Evolutionary conservation across 345 rosid genomes (phyloP).

Genomic region (Bruguiera parviflora): DNA sequence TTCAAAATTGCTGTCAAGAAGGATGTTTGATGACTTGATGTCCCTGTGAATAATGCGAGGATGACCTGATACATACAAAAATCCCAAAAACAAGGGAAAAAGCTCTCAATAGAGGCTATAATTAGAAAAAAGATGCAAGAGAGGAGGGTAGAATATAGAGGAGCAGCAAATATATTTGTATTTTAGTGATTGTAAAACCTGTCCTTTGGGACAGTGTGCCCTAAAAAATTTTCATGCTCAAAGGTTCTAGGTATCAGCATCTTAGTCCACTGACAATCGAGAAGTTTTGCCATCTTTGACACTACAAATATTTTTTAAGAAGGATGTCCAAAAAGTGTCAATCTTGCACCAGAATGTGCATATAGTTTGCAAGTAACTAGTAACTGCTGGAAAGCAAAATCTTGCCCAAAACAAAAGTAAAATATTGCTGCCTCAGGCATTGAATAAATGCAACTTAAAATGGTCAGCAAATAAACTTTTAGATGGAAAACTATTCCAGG

Average conservation of each 20-base stretch:
- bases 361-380: conserved; percentile 9
- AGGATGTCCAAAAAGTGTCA: conserved; percentile 8
- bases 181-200: not conserved
- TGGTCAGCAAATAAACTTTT: not conserved
- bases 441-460: not conserved
- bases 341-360: not conserved
- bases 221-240: not conserved
- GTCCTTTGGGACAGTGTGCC: not conserved
- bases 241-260: not conserved
- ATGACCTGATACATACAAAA: conserved; percentile 57
- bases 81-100: conserved; percentile 2
- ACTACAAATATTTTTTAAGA: conserved; percentile 2
- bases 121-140: not conserved
- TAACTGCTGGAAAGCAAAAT: not conserved
- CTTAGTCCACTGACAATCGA: not conserved
- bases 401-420: not conserved
- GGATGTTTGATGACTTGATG: conserved; percentile 94
- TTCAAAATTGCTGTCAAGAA: conserved; percentile 78
- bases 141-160: conserved; percentile 4
- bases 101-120: conserved; percentile 5
- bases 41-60: conserved; percentile 98
- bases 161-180: not conserved
- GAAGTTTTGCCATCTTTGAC: not conserved
- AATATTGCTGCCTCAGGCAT: not conserved
- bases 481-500: not conserved